phyloP scores from a whole-genome alignment of 2,329 filamentous ascomycete species.

The Pseudogymnoascus sp. region DNA sequence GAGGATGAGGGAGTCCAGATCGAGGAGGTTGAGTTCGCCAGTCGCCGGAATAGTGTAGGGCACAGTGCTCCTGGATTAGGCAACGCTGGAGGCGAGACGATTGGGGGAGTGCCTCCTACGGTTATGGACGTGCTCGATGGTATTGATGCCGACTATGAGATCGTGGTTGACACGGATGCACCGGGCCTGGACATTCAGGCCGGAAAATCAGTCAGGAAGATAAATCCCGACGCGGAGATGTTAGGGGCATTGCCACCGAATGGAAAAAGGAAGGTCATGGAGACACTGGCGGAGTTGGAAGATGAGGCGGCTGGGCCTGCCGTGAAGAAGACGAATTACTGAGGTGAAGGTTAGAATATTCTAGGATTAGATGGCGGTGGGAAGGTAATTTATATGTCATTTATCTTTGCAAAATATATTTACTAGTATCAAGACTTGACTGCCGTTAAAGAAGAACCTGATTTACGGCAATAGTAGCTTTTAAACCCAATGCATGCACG shows the following conservation, averaged over 20 bases:
- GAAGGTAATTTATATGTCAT: background rate
- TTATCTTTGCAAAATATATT: background rate
- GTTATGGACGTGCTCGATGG: background rate
- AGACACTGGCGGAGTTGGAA: background rate
- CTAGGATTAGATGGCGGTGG: background rate
- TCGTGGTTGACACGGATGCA: background rate
- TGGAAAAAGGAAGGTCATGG: background rate
- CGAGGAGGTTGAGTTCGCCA: background rate
- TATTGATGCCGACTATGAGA: background rate
- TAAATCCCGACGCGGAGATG: background rate
- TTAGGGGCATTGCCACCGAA: background rate
- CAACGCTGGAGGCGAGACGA: background rate
- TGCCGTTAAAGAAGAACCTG: background rate
- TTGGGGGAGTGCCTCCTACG: background rate
- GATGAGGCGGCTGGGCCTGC: background rate
- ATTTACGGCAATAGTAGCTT: background rate
- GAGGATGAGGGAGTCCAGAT: background rate
- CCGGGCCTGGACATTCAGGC: no score
- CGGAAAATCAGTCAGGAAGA: background rate
- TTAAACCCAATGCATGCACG: background rate
- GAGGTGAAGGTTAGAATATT: background rate
- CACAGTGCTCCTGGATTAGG: background rate
- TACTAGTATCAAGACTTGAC: background rate
- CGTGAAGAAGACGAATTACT: background rate
- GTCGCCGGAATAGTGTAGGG: background rate